Evolutionary conservation across 106 monocot species (phyloP), one percentile per base, ranked within the genome.

Genomic region (Triglochin maritima): DNA sequence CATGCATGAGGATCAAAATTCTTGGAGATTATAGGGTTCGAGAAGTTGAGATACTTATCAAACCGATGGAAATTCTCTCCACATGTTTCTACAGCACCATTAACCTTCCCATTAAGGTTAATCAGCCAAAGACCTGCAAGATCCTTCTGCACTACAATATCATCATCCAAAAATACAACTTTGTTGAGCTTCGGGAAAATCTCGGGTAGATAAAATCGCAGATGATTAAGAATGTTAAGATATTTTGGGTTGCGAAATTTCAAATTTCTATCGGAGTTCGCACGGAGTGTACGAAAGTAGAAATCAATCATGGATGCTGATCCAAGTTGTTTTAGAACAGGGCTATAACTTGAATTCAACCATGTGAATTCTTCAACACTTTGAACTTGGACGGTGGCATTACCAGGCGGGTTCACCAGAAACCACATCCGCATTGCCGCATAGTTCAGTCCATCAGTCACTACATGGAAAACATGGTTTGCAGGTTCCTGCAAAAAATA

Each of bases 11-110:
- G 82, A 29, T 69, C 51, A 53, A 79, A 79, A n/a, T 65, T 79
- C 43, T 69, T 63, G n/a, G 73, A 44, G 10, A 79, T 83, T 7
- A 75, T 66, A 11, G 82, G 82, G 46, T 83, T 74, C 17, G 82
- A 83, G 64, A 83, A 83, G 49, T 83, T 83, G 11, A 83, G 63
- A 55, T 83, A 83, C 65, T 69, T 48, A 72, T 78, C 79, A 44
- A 68, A 83, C 16, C 82, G 59, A 43, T 83, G 82, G 67, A 83
- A 83, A 29, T 16, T 79, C 29, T 75, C 79, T 11, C 78, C 67
- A 16, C 82, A 83, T 44, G 82, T 83, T 44, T 83, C 82, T 57
- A 83, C 82, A 12, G 82, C 82, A 56, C 82, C 82, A 69, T 83
- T 79, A 44, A 79, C 82, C 52, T 83, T 83, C 3, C 79, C 78